Base-by-base conservation (phyloP, 345 rosid genomes). In the Citrus mangshanensis region DNA sequence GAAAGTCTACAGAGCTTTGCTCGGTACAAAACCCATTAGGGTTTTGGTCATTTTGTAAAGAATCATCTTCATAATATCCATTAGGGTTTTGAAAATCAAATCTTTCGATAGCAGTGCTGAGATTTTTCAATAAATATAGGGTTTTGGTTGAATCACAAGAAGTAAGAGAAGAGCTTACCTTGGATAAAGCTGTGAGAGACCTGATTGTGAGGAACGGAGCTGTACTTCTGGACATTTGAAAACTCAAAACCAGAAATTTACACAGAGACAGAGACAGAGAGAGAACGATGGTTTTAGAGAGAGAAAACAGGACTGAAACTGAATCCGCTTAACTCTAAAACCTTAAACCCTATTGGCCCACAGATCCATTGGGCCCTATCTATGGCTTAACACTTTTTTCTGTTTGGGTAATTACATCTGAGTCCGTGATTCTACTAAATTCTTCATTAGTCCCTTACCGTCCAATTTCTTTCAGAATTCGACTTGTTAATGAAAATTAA, bases 81-180 rank as follows among this genome's bases (percentile, higher is more conserved):
- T 55, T 71, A 68, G 85, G 58, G 78, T 70, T 74, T 37, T 55
- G 74, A 63, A 82, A 74, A 74, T 89, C 89, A 68, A 78, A 87
- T 80, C 89, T 86, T 86, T 90, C 82, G 25, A 88, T 79, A 8
- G 89, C 90, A 3, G 91, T 90, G 84, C 78, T 78, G 77, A 87
- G 72, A 79, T 80, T 56, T 71, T 77, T 84, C 68, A 82, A 67
- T 14, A 81, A 28, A 69, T 68, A 42, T 2, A 81, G 73, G 63
- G 67, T 67, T 67, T 51, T 76, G 82, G 77, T 5, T 5, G 86
- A 76, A 76, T 72, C 60, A 74, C 78, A 82, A 30, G 81, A 70
- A 49, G 37, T 46, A 62, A 38, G 72, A 0, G 86, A 76, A 70
- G 74, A 68, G 77, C 84, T 56, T 85, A 85, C 86, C 85, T 70